Conservation (phyloP, 129 eudicot species). For the Rutidosis leptorrhynchoides region DNA sequence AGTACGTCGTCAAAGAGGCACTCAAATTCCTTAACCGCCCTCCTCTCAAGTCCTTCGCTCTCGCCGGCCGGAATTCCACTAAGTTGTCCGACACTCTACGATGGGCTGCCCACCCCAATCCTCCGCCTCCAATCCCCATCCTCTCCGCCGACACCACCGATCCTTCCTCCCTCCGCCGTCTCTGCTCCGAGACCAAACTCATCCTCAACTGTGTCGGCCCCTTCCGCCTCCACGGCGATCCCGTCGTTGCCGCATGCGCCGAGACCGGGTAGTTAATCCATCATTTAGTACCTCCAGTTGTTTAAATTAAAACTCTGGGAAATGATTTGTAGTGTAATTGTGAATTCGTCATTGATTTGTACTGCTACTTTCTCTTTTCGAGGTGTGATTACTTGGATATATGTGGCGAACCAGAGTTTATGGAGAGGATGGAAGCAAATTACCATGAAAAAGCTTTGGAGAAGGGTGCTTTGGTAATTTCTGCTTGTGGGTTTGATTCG, state of each 20-base stretch:
- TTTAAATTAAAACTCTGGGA: no score
- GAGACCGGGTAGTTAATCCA: no score
- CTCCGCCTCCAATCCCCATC: slow-evolving; percentile 48
- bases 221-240: slow-evolving; percentile 68
- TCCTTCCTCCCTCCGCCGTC: slow-evolving; percentile 52
- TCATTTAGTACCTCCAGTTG: no score
- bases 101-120: slow-evolving; percentile 84
- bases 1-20: slow-evolving; percentile 78
- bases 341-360: no score
- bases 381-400: slow-evolving; percentile 83
- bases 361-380: no score
- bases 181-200: slow-evolving; percentile 57
- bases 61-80: slow-evolving; percentile 69
- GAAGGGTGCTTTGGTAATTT: slow-evolving; percentile 61
- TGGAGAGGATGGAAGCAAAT: slow-evolving; percentile 83
- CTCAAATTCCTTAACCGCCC: slow-evolving; percentile 66
- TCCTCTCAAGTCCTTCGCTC: slow-evolving; percentile 59
- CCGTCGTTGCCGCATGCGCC: slow-evolving; percentile 74
- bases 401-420: slow-evolving; percentile 90
- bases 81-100: slow-evolving; percentile 52
- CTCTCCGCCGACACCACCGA: slow-evolving; percentile 62
- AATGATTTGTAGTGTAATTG: no score
- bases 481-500: slow-evolving; percentile 94
- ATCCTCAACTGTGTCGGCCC: slow-evolving; percentile 92
- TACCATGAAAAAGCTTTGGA: slow-evolving; percentile 61